Conservation (phyloP, 352 stramenopile species). For the Phytophthora meadii region DNA sequence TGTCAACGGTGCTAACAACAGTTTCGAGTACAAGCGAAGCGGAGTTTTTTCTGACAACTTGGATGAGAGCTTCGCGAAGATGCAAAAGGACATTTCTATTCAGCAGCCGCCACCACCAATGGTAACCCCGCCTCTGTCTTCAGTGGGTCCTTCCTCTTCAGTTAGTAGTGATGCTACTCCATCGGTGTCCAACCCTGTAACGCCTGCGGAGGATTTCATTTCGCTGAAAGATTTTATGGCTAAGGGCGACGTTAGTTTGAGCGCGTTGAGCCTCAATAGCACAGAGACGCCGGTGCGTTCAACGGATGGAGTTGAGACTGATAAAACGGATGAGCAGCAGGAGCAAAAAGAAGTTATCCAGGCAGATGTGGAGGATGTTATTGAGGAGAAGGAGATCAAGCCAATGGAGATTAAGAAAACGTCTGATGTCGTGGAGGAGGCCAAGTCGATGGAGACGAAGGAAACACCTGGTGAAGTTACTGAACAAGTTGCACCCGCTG, state of each 20-base stretch:
- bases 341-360: slow-evolving; percentile 7
- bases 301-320: slow-evolving; percentile 22
- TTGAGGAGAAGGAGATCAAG: neutral
- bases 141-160: slow-evolving; percentile 12
- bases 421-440: slow-evolving; percentile 7
- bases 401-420: no score
- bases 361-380: slow-evolving; percentile 3
- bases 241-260: slow-evolving; percentile 43
- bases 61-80: slow-evolving; percentile 36
- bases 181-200: neutral
- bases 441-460: slow-evolving; percentile 7
- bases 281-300: slow-evolving; percentile 29
- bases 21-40: slow-evolving; percentile 10
- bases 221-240: slow-evolving; percentile 61
- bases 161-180: slow-evolving; percentile 22
- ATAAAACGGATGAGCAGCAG: slow-evolving; percentile 22
- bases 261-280: slow-evolving; percentile 37
- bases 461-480: slow-evolving; percentile 7
- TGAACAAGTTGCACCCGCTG: neutral
- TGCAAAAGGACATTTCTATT: slow-evolving; percentile 43
- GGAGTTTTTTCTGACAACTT: slow-evolving; percentile 19
- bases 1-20: neutral
- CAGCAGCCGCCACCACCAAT: slow-evolving; percentile 6
- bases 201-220: slow-evolving; percentile 47
- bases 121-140: slow-evolving; percentile 23